Evolutionary conservation across 805 yeast genomes (phyloP).

Genomic region (Candida montana): DNA sequence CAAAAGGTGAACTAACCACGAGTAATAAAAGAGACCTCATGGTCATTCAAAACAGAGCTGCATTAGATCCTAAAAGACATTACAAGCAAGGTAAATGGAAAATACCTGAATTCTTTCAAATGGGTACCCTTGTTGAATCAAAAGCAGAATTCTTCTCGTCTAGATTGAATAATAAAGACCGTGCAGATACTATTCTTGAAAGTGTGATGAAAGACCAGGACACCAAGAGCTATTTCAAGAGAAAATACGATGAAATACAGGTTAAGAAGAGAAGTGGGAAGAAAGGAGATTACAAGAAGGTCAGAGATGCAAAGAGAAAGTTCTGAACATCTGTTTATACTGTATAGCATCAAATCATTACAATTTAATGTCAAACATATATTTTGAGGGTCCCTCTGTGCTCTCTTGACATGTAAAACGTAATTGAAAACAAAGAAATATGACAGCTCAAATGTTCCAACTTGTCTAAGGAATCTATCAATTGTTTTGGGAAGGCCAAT

Average conservation of each 20-base stretch:
- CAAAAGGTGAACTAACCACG: constrained; percentile 68
- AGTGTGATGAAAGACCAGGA: constrained; percentile 73
- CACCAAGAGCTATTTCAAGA: constrained; percentile 72
- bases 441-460: too few species aligned
- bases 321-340: constrained; percentile 16
- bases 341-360: too few species aligned
- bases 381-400: too few species aligned
- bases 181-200: constrained; percentile 75
- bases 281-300: constrained; percentile 58
- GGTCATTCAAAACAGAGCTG: constrained; percentile 79
- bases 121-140: constrained; percentile 85
- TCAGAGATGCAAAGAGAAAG: constrained; percentile 54
- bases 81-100: constrained; percentile 83
- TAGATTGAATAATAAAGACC: constrained; percentile 61
- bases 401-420: too few species aligned
- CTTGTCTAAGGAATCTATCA: too few species aligned
- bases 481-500: too few species aligned
- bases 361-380: too few species aligned
- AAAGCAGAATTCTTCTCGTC: constrained; percentile 70
- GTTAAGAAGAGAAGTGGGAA: constrained; percentile 56
- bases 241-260: constrained; percentile 80
- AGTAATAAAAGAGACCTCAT: constrained; percentile 70
- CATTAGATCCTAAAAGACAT: constrained; percentile 91
- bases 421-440: too few species aligned
- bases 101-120: constrained; percentile 73